These are phyloP conservation scores for Crithidia thermophila DNA, from an alignment of 208 protist species.

Conservation along the genomic window DNA sequence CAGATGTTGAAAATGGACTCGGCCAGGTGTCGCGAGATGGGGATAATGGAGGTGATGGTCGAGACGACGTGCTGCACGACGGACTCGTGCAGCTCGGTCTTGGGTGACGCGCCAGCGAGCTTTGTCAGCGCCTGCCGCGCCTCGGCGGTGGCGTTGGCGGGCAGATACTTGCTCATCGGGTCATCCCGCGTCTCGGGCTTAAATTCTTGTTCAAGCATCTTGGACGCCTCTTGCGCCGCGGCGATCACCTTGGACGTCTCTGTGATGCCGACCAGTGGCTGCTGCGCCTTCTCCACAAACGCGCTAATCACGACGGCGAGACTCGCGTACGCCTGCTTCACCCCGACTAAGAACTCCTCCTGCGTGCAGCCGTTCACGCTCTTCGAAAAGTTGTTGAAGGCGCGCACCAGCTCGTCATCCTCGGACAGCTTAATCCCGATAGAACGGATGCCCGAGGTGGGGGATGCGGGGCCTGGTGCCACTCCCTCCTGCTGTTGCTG, in stretches of 20 bases:
- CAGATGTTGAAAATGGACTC: slow-evolving; percentile 71
- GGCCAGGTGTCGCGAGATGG: slow-evolving; percentile 56
- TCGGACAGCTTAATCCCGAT: slow-evolving; percentile 40
- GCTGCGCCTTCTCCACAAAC: slow-evolving; percentile 31
- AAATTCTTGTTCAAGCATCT: slow-evolving; percentile 32
- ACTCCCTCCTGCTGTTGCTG: slow-evolving; percentile 13
- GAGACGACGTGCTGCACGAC: slow-evolving; percentile 27
- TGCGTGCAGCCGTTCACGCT: slow-evolving; percentile 48
- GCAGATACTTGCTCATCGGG: not conserved
- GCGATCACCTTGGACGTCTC: slow-evolving; percentile 31
- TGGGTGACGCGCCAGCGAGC: not conserved
- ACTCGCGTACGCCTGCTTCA: slow-evolving; percentile 73
- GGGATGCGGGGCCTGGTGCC: not conserved
- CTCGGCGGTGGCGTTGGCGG: not conserved
- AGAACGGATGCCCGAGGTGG: slow-evolving; percentile 23
- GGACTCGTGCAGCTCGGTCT: slow-evolving; percentile 29
- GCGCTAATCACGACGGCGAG: slow-evolving; percentile 44
- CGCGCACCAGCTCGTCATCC: slow-evolving; percentile 37
- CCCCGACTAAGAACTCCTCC: slow-evolving; percentile 66
- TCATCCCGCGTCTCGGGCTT: slow-evolving; percentile 1
- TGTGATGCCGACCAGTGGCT: slow-evolving; percentile 15
- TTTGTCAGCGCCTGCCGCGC: not conserved
- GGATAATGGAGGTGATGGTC: slow-evolving; percentile 43
- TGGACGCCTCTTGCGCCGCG: slow-evolving; percentile 26
- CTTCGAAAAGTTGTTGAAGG: slow-evolving; percentile 59